Evolutionary conservation across 2,329 filamentous ascomycete species (phyloP).

Genomic region (Penicillium corylophilum): DNA sequence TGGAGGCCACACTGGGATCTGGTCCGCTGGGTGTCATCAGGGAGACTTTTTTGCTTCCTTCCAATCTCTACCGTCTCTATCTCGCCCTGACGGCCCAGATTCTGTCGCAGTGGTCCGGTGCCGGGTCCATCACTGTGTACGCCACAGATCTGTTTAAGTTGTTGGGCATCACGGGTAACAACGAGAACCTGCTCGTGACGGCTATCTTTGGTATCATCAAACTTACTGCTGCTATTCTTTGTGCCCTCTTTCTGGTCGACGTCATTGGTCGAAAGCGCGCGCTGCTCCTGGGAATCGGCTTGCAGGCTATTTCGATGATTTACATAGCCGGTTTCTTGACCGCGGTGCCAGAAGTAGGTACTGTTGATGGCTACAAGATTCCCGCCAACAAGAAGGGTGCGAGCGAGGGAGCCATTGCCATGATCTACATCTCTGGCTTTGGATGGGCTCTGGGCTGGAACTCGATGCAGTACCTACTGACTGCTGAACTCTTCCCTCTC

Average conservation of each 20-base stretch:
- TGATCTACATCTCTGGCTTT: conserved; percentile 69
- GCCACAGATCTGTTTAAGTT: conserved; percentile 71
- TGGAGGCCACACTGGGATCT: conserved; percentile 67
- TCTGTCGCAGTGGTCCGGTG: conserved; percentile 72
- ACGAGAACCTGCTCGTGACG: conserved; percentile 70
- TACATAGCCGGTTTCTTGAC: conserved; percentile 64
- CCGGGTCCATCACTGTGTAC: conserved; percentile 73
- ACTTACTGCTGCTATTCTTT: conserved; percentile 64
- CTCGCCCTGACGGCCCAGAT: conserved; percentile 68
- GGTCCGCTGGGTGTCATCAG: conserved; percentile 65
- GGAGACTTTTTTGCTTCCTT: conserved; percentile 65
- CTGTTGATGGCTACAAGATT: conserved; percentile 51
- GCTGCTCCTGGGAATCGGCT: conserved; percentile 59
- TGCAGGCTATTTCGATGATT: conserved; percentile 62
- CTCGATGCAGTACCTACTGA: conserved; percentile 74
- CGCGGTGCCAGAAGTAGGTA: conserved; percentile 57
- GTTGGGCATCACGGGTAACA: conserved; percentile 66
- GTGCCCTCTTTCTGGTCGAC: conserved; percentile 76
- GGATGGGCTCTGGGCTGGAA: conserved; percentile 75
- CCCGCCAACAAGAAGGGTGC: conserved; percentile 52
- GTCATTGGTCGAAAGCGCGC: conserved; percentile 72
- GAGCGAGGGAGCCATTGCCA: conserved; percentile 64
- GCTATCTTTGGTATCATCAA: conserved; percentile 76
- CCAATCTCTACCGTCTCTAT: conserved; percentile 71
- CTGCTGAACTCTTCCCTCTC: conserved; percentile 74